These are phyloP conservation scores for Colletotrichum magnum DNA, from an alignment of 2,329 filamentous ascomycete genomes.

Conservation along the genomic window DNA sequence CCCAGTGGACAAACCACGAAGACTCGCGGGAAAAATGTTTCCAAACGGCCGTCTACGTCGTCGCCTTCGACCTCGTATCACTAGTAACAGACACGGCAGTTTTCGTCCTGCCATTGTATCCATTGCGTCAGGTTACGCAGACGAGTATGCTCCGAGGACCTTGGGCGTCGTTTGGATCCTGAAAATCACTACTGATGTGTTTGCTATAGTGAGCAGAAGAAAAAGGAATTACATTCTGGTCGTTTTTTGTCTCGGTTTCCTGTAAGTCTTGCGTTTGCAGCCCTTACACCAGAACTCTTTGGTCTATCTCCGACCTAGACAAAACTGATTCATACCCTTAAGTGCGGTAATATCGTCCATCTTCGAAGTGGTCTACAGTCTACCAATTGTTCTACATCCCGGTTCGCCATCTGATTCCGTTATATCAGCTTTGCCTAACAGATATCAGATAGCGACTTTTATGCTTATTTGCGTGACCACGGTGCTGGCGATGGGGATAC, in stretches of 20 bases:
- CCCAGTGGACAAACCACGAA: conserved; percentile 26
- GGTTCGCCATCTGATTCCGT: not conserved
- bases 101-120: conserved; percentile 20
- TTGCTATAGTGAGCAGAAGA: not conserved
- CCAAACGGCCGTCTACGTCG: not conserved
- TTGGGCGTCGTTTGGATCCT: too few relatives aligned
- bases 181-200: not conserved
- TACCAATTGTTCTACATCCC: not conserved
- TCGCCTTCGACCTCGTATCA: not conserved
- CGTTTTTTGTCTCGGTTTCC: conserved; percentile 14
- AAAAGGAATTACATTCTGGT: not conserved
- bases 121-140: conserved; percentile 9
- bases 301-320: too few relatives aligned
- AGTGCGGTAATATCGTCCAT: conserved; percentile 19
- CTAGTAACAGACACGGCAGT: not conserved
- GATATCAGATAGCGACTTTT: not conserved
- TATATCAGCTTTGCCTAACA: not conserved
- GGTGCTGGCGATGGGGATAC: conserved; percentile 22
- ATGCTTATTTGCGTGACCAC: conserved; percentile 14
- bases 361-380: not conserved
- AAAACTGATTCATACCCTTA: not conserved
- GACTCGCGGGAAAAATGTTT: not conserved
- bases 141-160: not conserved
- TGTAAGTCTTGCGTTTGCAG: conserved; percentile 1
- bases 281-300: not conserved